These are phyloP conservation scores for Suhomyces bokatorum DNA, from an alignment of 1,139 yeast genomes.

Conservation along the genomic window DNA sequence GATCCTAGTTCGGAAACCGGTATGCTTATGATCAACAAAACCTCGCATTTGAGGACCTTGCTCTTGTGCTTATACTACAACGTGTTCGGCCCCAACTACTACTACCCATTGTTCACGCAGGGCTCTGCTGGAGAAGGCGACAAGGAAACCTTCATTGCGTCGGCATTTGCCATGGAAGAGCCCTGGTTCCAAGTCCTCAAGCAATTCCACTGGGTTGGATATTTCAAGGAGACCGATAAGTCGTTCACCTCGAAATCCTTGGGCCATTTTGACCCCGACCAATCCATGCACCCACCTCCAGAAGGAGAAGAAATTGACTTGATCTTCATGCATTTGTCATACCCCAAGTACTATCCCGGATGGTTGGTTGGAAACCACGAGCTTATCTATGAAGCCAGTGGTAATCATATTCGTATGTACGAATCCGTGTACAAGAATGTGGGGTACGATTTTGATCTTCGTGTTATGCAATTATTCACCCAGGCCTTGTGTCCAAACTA, in stretches of 20 bases:
- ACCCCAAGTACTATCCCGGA: conserved; percentile 60
- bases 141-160: conserved; percentile 67
- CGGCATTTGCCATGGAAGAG: conserved; percentile 51
- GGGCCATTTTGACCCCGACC: conserved; percentile 60
- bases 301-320: conserved; percentile 31
- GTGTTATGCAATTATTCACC: conserved; percentile 38
- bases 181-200: conserved; percentile 57
- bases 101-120: conserved; percentile 62
- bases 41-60: conserved; percentile 50
- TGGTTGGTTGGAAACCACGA: conserved; percentile 50
- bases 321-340: conserved; percentile 60
- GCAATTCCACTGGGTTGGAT: conserved; percentile 55
- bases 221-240: conserved; percentile 34
- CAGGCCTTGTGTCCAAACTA: conserved; percentile 43
- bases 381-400: conserved; percentile 36
- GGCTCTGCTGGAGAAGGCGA: conserved; percentile 77
- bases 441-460: conserved; percentile 55
- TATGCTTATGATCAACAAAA: conserved; percentile 57
- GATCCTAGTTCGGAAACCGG: conserved; percentile 69
- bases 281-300: conserved; percentile 21
- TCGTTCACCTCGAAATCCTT: conserved; percentile 54
- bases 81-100: conserved; percentile 57
- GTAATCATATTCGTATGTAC: conserved; percentile 50
- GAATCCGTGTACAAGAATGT: conserved; percentile 39
- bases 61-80: conserved; percentile 58